phyloP scores from a whole-genome alignment of 2,329 filamentous ascomycete genomes.

The Colletotrichum sp. region DNA sequence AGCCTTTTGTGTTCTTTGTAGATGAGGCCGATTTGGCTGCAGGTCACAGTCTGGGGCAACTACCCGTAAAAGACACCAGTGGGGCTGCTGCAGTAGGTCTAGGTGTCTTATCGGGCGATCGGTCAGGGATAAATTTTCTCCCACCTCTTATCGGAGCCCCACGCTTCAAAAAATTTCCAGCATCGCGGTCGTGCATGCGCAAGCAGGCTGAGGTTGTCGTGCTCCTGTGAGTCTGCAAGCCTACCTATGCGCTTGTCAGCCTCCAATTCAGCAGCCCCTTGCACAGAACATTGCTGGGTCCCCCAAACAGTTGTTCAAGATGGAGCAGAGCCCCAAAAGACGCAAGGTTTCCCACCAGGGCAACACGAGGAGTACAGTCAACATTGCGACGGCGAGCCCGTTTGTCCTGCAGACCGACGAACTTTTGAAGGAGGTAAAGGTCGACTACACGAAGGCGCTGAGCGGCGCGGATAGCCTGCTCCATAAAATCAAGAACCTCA shows the following conservation, averaged over 20 bases:
- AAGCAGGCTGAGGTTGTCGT: background rate
- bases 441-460: conserved; percentile 56
- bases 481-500: conserved; percentile 55
- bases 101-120: conserved; percentile 13
- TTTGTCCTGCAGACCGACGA: conserved; percentile 67
- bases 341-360: conserved; percentile 51
- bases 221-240: background rate
- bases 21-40: background rate
- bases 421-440: conserved; percentile 57
- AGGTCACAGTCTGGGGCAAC: background rate
- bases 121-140: conserved; percentile 21
- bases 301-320: conserved; percentile 24
- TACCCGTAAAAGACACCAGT: background rate
- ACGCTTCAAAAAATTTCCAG: conserved; percentile 21
- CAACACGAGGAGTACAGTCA: conserved; percentile 38
- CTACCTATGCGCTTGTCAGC: background rate
- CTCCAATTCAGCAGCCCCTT: background rate
- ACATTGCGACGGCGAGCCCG: conserved; percentile 53
- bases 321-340: conserved; percentile 54
- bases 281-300: background rate
- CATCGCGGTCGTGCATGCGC: background rate
- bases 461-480: conserved; percentile 53
- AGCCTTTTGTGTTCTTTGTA: background rate
- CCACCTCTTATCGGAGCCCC: conserved; percentile 18
- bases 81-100: background rate